These are phyloP conservation scores for Bimuria novae-zelandiae DNA, from an alignment of 2,329 filamentous ascomycete genomes.

Conservation along the genomic window DNA sequence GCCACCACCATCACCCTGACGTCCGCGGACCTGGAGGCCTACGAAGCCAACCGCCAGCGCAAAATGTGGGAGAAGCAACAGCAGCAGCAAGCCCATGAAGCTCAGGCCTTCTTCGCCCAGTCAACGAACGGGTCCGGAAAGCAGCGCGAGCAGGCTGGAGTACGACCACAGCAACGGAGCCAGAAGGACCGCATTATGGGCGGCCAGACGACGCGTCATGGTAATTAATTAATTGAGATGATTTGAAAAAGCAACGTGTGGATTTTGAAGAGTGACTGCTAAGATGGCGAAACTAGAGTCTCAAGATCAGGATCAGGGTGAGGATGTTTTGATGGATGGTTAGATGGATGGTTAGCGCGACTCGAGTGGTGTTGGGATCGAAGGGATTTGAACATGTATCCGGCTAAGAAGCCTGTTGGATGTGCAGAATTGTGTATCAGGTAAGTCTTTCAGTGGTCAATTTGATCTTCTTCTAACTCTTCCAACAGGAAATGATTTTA, in stretches of 20 bases:
- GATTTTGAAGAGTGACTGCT: neutral
- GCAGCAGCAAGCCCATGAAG: conserved; percentile 19
- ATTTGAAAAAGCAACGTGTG: neutral
- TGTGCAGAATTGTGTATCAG: no score
- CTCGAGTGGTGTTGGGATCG: no score
- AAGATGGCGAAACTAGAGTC: neutral
- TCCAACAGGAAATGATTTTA: no score
- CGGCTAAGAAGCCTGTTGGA: no score
- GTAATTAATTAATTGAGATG: conserved; percentile 14
- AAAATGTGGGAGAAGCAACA: conserved; percentile 38
- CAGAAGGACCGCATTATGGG: conserved; percentile 43
- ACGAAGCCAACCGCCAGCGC: conserved; percentile 64
- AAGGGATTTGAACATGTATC: no score
- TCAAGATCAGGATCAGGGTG: neutral
- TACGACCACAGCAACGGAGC: conserved; percentile 20
- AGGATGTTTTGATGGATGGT: neutral
- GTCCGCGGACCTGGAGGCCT: conserved; percentile 70
- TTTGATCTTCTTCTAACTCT: neutral
- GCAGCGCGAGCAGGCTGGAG: conserved; percentile 9
- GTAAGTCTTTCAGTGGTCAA: no score
- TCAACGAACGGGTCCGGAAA: conserved; percentile 24
- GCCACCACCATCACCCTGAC: conserved; percentile 72
- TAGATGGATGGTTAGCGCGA: no score
- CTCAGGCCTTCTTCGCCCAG: conserved; percentile 24
- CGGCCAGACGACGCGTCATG: conserved; percentile 13